Base-by-base conservation (phyloP, 1,139 yeast genomes). In the Maudiozyma humilis region DNA sequence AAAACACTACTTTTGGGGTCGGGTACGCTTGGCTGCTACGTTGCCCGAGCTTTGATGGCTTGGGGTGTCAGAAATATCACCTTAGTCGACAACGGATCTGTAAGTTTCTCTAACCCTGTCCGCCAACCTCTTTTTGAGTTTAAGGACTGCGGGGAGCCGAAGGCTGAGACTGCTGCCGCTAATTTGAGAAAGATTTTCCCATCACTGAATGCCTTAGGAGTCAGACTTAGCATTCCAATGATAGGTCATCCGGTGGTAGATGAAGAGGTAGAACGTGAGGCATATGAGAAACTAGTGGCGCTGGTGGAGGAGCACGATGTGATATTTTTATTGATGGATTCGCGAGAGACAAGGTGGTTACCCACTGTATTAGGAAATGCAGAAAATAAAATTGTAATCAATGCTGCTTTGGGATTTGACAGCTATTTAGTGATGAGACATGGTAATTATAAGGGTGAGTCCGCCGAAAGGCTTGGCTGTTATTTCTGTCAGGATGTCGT, bases 391-490 rank as follows among this genome's bases (percentile, higher is more conserved):
- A 69, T 78, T 7, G 95, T 88, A 0, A 75, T 91, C 36, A 91
- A 89, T 63, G 95, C 95, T 0, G 98, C 98, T 0, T 68, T 91
- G 33, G 99, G 99, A 0, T 93, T 88, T 67, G 98, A 91, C 56
- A 80, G 93, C 49, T 91, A 79, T 59, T 69, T 93, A 43, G 97
- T 89, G 0, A 84, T 91, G 91, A 74, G 97, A 51, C 98, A 91
- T 63, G 97, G 97, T 0, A 62, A 57, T 16, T 58, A 54, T 19
- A 14, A 41, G n/a, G 20, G 53, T 47, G 1, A 47, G 45, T 14
- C 31, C 15, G 8, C 15, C 1, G 44, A 52, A 2, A 69, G 82
- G 36, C 65, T 89, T 27, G 98, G 99, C 0, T 91, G 99, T 62
- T 91, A 91, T 65, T 91, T 82, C 62, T 91, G 99, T 64, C 87